Evolutionary conservation across 805 yeast species (phyloP).

Genomic region (Barnettozyma californica): DNA sequence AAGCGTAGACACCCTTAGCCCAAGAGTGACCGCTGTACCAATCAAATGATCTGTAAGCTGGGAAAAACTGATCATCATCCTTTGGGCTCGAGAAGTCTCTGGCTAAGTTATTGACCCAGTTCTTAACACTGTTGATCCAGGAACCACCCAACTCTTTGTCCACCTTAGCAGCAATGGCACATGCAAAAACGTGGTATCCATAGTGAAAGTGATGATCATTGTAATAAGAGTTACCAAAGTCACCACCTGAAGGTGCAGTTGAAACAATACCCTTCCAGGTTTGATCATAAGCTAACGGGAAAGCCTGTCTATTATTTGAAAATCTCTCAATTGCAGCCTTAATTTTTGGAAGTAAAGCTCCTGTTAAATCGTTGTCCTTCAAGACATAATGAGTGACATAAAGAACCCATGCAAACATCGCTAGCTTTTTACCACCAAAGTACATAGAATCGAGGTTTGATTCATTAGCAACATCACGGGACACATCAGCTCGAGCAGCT

Average conservation of each 20-base stretch:
- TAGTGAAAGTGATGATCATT: conserved; percentile 78
- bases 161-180: conserved; percentile 55
- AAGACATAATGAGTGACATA: conserved; percentile 67
- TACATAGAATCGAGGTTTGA: conserved; percentile 78
- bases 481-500: conserved; percentile 33
- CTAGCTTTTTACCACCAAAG: conserved; percentile 80
- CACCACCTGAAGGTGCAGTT: conserved; percentile 53
- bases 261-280: conserved; percentile 78
- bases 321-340: conserved; percentile 68
- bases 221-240: conserved; percentile 67
- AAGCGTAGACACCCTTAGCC: conserved; percentile 67
- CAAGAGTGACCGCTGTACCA: conserved; percentile 78
- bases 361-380: conserved; percentile 47
- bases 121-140: conserved; percentile 46
- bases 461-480: conserved; percentile 38
- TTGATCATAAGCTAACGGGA: conserved; percentile 74
- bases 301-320: conserved; percentile 58
- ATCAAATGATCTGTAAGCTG: conserved; percentile 63
- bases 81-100: conserved; percentile 65
- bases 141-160: conserved; percentile 45
- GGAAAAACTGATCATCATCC: conserved; percentile 50
- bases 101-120: conserved; percentile 53
- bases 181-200: conserved; percentile 69
- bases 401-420: conserved; percentile 84
- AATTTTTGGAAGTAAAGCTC: conserved; percentile 47